phyloP scores from a whole-genome alignment of 768 basidiomycete species.

The Royoungia palumana region DNA sequence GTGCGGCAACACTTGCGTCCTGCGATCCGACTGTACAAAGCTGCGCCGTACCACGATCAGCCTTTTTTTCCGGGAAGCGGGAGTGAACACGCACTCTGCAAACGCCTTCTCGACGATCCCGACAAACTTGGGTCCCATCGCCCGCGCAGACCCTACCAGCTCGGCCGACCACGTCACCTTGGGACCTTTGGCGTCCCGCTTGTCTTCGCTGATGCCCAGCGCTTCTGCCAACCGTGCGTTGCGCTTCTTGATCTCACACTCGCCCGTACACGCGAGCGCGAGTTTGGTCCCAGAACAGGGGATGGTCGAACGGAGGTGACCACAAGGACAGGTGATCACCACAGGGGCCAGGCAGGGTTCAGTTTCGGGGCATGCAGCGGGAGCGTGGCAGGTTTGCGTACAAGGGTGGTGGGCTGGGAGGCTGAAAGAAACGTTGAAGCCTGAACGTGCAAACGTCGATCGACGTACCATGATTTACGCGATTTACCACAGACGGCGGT shows the following conservation, averaged over 20 bases:
- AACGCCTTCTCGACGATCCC: constrained; percentile 76
- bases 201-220: constrained; percentile 70
- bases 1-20: constrained; percentile 69
- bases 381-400: constrained; percentile 80
- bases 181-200: constrained; percentile 32
- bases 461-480: constrained; percentile 72
- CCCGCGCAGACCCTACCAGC: constrained; percentile 55
- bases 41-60: constrained; percentile 19
- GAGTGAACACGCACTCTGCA: constrained; percentile 56
- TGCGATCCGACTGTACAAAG: constrained; percentile 67
- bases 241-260: constrained; percentile 81
- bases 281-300: constrained; percentile 56
- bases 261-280: constrained; percentile 70
- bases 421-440: constrained; percentile 32
- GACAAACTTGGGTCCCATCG: constrained; percentile 55
- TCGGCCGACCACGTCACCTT: constrained; percentile 60
- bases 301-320: constrained; percentile 69
- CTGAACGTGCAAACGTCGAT: background rate
- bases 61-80: too few relatives aligned
- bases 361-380: constrained; percentile 76
- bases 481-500: constrained; percentile 79
- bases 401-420: constrained; percentile 74
- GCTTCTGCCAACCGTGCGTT: constrained; percentile 90
- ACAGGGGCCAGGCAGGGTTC: constrained; percentile 71
- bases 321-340: constrained; percentile 76